Base-by-base conservation (phyloP, 176 grass and related monocot species). In the Typha latifolia region DNA sequence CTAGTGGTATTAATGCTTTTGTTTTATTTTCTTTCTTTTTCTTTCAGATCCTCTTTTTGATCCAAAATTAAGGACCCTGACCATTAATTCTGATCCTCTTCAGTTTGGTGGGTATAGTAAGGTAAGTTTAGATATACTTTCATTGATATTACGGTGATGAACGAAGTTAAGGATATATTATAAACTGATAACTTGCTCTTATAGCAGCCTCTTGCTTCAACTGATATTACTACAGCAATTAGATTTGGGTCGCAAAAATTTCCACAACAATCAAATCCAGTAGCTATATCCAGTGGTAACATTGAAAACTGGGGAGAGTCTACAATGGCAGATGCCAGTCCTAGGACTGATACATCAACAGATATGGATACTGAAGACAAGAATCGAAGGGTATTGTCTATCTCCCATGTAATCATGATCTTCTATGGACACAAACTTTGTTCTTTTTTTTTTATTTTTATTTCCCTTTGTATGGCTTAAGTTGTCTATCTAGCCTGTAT, bases 321-420 rank as follows among this genome's bases (percentile, higher is more conserved):
- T 66, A 65, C 23, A 22, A 96, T 96, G 88, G 82, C 69, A 72
- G 79, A 84, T 49, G 57, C 77, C 3, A 96, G 87, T 51, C 84
- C 82, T 14, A 77, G 80, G 79, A 91, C 82, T 10, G 88, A 91
- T 70, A 84, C 84, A 34, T 96, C 88, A 16, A 89, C 85, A 64
- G 85, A 96, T 82, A 74, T 70, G 43, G 88, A 82, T 48, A 59
- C 67, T 34, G 88, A 84, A 43, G 70, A 82, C 61, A 84, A 77
- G 70, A 90, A 84, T 70, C 80, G 72, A 26, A 77, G 61, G 74
- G 91, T 88, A 85, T 57, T 51, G 49, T 21, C 23, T 5, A 49
- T 82, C 37, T 67, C 51, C 63, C 14, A 69, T 14, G n/a, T 61
- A 31, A 68, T 18, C 43, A 27, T 68, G 5, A 29, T 43, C 21